Conservation (phyloP, 2,329 filamentous ascomycete species). For the Dothistroma pini region DNA sequence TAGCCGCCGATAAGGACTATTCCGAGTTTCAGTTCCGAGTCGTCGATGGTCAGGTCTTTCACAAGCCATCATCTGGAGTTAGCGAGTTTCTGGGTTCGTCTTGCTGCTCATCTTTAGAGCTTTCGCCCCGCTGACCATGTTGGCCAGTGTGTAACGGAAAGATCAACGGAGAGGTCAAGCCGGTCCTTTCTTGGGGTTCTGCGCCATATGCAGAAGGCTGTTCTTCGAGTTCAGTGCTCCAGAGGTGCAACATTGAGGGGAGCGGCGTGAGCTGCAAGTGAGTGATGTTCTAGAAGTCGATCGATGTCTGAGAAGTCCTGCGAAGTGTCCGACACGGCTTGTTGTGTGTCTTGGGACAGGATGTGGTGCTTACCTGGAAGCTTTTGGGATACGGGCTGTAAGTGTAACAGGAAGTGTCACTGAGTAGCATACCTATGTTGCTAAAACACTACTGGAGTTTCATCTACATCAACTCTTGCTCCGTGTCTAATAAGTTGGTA, state of each 20-base stretch:
- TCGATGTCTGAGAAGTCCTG: neutral
- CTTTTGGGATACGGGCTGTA: neutral
- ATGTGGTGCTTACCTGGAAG: neutral
- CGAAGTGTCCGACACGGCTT: neutral
- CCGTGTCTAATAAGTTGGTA: slow-evolving; percentile 4
- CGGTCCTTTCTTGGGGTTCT: slow-evolving; percentile 2
- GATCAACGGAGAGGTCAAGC: neutral
- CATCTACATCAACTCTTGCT: neutral
- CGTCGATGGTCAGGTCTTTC: neutral
- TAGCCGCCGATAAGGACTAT: neutral
- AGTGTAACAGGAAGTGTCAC: neutral
- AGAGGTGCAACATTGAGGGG: neutral
- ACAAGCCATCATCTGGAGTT: slow-evolving; percentile 2
- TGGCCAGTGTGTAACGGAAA: neutral
- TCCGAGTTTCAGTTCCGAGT: neutral
- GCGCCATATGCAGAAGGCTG: neutral
- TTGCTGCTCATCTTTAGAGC: no score
- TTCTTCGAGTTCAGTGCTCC: neutral
- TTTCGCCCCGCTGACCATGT: neutral
- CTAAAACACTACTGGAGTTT: neutral
- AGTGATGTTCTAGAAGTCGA: neutral
- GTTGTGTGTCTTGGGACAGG: neutral
- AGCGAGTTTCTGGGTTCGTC: neutral
- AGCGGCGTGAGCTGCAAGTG: neutral
- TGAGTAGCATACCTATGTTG: neutral